phyloP scores from a whole-genome alignment of 2,329 filamentous ascomycete genomes.

The Alternaria rosae region DNA sequence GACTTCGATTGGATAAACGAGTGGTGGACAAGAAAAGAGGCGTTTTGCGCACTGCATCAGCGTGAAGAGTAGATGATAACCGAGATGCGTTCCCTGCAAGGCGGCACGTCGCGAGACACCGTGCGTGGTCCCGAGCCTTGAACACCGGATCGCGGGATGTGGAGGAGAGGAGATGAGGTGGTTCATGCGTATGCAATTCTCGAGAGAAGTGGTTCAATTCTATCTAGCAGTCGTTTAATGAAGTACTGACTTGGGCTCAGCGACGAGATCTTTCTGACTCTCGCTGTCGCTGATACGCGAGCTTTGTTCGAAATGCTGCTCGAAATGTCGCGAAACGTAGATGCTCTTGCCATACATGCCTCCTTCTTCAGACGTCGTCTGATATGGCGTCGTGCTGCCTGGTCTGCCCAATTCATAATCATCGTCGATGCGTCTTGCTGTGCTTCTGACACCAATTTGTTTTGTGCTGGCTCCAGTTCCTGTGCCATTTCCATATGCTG shows the following conservation, averaged over 20 bases:
- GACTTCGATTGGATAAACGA: neutral
- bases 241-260: neutral
- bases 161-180: neutral
- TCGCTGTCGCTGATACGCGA: conserved; percentile 6
- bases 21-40: neutral
- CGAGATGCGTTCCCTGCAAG: neutral
- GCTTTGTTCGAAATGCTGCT: conserved; percentile 6
- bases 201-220: neutral
- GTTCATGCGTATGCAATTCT: neutral
- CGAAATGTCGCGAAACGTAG: conserved; percentile 5
- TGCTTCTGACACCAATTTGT: conserved; percentile 1
- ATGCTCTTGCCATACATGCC: conserved; percentile 13
- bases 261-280: conserved; percentile 10
- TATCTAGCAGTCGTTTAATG: neutral
- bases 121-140: neutral
- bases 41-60: neutral
- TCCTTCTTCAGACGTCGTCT: conserved; percentile 11
- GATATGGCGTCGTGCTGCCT: conserved; percentile 11
- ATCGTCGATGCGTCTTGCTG: conserved; percentile 11
- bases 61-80: neutral
- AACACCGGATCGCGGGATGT: too few relatives aligned
- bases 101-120: neutral
- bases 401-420: conserved; percentile 22
- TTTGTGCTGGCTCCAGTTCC: conserved; percentile 7
- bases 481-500: conserved; percentile 8